Percentiles rank a stretch among this genome's conserved stretches.
These are phyloP conservation scores for Erythrophleum fordii DNA, from an alignment of 306 rosid genomes.

Conservation along the genomic window DNA sequence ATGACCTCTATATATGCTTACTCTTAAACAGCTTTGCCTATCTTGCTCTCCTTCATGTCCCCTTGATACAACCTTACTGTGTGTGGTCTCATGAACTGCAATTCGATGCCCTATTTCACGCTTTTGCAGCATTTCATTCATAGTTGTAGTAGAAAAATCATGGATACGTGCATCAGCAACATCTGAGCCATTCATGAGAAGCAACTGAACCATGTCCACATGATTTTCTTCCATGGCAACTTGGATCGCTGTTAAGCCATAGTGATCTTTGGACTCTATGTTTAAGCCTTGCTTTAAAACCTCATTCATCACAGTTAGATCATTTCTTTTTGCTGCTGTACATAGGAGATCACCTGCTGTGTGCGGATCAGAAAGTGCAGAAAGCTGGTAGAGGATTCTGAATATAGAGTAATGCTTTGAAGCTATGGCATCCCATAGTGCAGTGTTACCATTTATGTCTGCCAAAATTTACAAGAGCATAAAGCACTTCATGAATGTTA, in stretches of 20 bases:
- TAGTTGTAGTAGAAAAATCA: slow-evolving; percentile 44
- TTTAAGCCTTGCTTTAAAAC: slow-evolving; percentile 68
- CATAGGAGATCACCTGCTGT: slow-evolving; percentile 65
- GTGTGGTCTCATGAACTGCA: slow-evolving; percentile 42
- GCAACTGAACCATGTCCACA: slow-evolving; percentile 67
- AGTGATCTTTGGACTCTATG: slow-evolving; percentile 59
- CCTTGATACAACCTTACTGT: slow-evolving; percentile 38
- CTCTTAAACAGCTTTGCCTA: slow-evolving; percentile 51
- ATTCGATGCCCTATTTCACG: slow-evolving; percentile 62
- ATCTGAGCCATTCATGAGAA: slow-evolving; percentile 65
- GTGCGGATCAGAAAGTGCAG: slow-evolving; percentile 57
- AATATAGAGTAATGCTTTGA: slow-evolving; percentile 70
- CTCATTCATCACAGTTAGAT: slow-evolving; percentile 56
- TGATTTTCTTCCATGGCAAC: slow-evolving; percentile 62
- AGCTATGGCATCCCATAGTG: slow-evolving; percentile 78
- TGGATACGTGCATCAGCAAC: slow-evolving; percentile 21
- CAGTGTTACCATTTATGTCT: slow-evolving; percentile 74
- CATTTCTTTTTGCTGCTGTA: slow-evolving; percentile 64
- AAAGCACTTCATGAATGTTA: not conserved
- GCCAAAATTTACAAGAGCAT: slow-evolving; percentile 35
- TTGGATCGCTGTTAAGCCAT: slow-evolving; percentile 57
- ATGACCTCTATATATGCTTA: slow-evolving; percentile 80
- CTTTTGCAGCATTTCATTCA: slow-evolving; percentile 52
- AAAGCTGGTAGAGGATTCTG: slow-evolving; percentile 59
- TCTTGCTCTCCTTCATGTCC: slow-evolving; percentile 45